Evolutionary conservation across 768 basidiomycete genomes (phyloP).

Genomic region (Omphalotus guepiniiformis): DNA sequence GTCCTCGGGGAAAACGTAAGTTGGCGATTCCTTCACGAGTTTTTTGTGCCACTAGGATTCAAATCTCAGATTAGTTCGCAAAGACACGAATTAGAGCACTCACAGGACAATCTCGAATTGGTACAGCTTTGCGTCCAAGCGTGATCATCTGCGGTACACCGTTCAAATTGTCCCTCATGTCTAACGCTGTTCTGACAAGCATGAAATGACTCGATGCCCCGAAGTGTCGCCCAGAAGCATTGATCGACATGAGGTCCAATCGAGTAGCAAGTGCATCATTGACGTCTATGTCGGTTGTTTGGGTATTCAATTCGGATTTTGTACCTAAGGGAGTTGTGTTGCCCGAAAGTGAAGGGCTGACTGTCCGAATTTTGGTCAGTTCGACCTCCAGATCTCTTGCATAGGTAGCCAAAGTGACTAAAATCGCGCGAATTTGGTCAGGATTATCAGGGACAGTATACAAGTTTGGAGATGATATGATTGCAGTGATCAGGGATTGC

Average conservation of each 20-base stretch:
- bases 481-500: conserved; percentile 3
- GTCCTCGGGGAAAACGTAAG: conserved; percentile 27
- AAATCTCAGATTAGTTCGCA: neutral
- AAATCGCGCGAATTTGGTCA: neutral
- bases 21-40: conserved; percentile 6
- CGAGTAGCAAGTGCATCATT: neutral
- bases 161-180: conserved; percentile 2
- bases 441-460: conserved; percentile 5
- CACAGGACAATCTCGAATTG: neutral
- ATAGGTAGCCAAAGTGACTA: conserved; percentile 18
- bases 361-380: neutral
- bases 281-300: neutral
- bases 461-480: neutral
- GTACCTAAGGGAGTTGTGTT: neutral
- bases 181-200: conserved; percentile 4
- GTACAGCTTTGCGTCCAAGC: neutral
- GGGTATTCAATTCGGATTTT: neutral
- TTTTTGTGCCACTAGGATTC: neutral
- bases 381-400: conserved; percentile 9
- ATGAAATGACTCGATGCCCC: conserved; percentile 4
- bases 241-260: neutral
- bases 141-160: neutral
- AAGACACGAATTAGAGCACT: neutral
- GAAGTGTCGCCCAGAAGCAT: neutral
- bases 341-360: neutral